Evolutionary conservation across 441 rosid species (phyloP).

Genomic region (Breynia disticha): DNA sequence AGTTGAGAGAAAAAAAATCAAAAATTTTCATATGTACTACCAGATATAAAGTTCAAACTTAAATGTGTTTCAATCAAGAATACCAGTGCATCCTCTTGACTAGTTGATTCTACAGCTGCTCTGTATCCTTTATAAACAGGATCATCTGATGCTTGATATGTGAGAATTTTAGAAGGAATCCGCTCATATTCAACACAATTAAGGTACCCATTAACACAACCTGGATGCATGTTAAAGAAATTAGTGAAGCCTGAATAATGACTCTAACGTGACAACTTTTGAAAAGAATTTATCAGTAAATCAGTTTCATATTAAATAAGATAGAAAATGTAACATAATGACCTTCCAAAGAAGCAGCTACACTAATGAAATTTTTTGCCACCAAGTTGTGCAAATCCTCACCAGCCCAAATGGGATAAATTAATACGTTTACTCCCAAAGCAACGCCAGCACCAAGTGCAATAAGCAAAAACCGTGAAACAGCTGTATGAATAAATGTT

Average conservation of each 20-base stretch:
- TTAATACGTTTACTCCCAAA: constrained; percentile 33
- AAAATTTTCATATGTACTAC: not conserved
- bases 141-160: constrained; percentile 88
- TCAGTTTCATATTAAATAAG: too few species aligned
- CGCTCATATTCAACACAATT: constrained; percentile 68
- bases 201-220: constrained; percentile 53
- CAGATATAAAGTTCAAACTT: constrained; percentile 1
- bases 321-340: too few species aligned
- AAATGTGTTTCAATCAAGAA: constrained; percentile 11
- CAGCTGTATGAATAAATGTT: constrained; percentile 33
- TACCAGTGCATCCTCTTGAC: constrained; percentile 91
- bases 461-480: constrained; percentile 36
- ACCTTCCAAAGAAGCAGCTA: constrained; percentile 58
- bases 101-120: constrained; percentile 78
- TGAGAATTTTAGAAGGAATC: constrained; percentile 82
- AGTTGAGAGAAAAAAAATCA: constrained; percentile 3
- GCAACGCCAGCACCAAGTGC: constrained; percentile 41
- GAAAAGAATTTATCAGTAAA: too few species aligned
- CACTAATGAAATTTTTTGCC: constrained; percentile 42
- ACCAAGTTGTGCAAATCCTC: constrained; percentile 56
- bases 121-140: constrained; percentile 81
- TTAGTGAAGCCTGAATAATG: constrained; percentile 8
- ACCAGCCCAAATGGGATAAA: constrained; percentile 58
- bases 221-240: constrained; percentile 20
- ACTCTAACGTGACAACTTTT: too few species aligned